phyloP scores from a whole-genome alignment of 1,284 basidiomycete species.

The Polyporus tsugae region DNA sequence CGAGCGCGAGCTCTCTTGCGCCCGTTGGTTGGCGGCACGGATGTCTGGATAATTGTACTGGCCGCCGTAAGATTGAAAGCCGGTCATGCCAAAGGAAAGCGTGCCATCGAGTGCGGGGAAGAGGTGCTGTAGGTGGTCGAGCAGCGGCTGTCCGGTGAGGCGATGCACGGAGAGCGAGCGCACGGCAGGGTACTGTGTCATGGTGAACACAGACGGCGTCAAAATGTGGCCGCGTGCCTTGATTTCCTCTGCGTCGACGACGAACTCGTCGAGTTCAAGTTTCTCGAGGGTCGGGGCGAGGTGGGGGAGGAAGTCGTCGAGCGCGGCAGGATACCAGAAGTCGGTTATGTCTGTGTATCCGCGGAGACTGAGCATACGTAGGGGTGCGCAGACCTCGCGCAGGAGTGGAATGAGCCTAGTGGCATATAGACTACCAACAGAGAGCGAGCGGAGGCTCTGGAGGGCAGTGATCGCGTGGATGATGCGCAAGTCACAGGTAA shows the following conservation, averaged over 20 bases:
- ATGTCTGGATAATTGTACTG: background rate
- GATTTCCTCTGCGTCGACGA: too few relatives aligned
- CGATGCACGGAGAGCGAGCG: too few relatives aligned
- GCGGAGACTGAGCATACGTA: background rate
- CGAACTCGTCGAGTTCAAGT: too few relatives aligned
- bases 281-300: too few relatives aligned
- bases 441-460: background rate
- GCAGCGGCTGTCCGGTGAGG: too few relatives aligned
- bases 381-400: background rate
- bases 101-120: background rate
- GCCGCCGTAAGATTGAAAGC: too few relatives aligned
- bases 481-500: background rate
- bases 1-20: background rate
- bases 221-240: too few relatives aligned
- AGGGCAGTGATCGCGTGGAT: background rate
- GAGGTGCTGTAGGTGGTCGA: too few relatives aligned
- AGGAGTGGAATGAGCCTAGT: background rate
- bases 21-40: background rate
- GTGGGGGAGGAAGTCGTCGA: background rate
- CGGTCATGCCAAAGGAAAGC: background rate
- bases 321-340: background rate
- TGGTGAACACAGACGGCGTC: too few relatives aligned
- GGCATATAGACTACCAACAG: too few relatives aligned
- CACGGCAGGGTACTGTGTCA: too few relatives aligned
- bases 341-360: background rate